phyloP scores from a whole-genome alignment of 2,329 filamentous ascomycete genomes.

The Paracoccidioides lutzii region DNA sequence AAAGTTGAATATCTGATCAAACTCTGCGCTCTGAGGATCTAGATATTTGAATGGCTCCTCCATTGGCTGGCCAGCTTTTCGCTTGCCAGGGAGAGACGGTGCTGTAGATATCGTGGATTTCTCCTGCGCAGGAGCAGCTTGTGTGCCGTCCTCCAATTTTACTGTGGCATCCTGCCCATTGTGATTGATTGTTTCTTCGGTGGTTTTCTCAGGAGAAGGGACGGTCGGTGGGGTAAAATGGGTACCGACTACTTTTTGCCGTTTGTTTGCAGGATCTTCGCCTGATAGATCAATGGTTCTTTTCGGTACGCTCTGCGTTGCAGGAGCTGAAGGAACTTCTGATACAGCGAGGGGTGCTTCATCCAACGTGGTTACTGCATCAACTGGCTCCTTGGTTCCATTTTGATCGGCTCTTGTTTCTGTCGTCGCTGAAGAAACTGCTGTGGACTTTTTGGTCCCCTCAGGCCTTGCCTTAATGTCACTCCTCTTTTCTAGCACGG shows the following conservation, averaged over 20 bases:
- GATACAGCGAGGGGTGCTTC: conserved; percentile 15
- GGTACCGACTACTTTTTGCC: conserved; percentile 26
- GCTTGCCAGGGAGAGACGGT: conserved; percentile 20
- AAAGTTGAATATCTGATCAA: conserved; percentile 66
- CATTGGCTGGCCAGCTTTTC: conserved; percentile 37
- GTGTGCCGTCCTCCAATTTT: conserved; percentile 15
- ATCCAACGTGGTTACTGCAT: background rate
- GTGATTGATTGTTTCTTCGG: background rate
- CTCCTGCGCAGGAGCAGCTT: conserved; percentile 9
- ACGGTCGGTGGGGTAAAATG: conserved; percentile 18
- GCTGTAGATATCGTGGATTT: conserved; percentile 4
- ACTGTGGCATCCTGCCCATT: conserved; percentile 11
- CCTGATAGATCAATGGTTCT: conserved; percentile 21
- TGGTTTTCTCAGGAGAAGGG: background rate
- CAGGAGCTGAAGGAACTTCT: conserved; percentile 18
- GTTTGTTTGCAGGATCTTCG: conserved; percentile 23
- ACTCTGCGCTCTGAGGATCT: conserved; percentile 57
- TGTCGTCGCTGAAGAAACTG: conserved; percentile 14
- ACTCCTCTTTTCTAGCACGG: conserved; percentile 78
- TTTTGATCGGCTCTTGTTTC: background rate
- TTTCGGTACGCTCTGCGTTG: conserved; percentile 19
- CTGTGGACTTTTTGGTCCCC: conserved; percentile 28
- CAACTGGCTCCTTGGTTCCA: background rate
- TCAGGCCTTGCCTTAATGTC: conserved; percentile 73
- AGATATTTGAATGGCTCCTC: conserved; percentile 97